Percentiles rank a stretch among this genome's conserved stretches.
phyloP scores from a whole-genome alignment of 345 rosid species.

The Bruguiera sexangula region DNA sequence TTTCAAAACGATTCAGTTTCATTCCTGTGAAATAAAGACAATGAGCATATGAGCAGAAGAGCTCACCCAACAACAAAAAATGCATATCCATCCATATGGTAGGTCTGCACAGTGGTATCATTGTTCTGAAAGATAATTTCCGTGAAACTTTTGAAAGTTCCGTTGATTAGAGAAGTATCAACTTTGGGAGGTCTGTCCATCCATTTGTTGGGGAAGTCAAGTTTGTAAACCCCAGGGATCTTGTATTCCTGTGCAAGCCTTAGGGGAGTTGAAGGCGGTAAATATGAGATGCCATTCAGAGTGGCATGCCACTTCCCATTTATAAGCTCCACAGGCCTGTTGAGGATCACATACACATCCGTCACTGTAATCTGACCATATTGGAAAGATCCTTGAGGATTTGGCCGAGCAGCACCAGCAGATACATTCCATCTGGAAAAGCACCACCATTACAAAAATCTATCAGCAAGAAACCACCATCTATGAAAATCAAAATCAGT shows the following conservation, averaged over 20 bases:
- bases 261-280: constrained; percentile 77
- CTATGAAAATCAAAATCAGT: constrained; percentile 2
- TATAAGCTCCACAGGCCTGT: constrained; percentile 68
- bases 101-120: constrained; percentile 66
- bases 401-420: constrained; percentile 91
- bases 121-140: constrained; percentile 93
- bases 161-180: constrained; percentile 88
- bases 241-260: constrained; percentile 83
- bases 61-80: constrained; percentile 91
- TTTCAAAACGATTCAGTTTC: background rate
- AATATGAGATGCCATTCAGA: constrained; percentile 81
- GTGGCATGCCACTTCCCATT: constrained; percentile 58
- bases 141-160: constrained; percentile 77
- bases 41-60: constrained; percentile 19
- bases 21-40: constrained; percentile 9
- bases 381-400: constrained; percentile 92
- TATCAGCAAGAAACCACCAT: constrained; percentile 11
- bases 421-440: constrained; percentile 72
- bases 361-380: constrained; percentile 85
- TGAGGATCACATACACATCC: constrained; percentile 70
- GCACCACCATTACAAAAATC: constrained; percentile 11
- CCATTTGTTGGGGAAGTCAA: constrained; percentile 73
- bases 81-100: constrained; percentile 93
- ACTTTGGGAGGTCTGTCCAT: constrained; percentile 72
- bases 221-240: constrained; percentile 75